Conservation (phyloP, 2,329 filamentous ascomycete species). For the Pseudogymnoascus sp. region DNA sequence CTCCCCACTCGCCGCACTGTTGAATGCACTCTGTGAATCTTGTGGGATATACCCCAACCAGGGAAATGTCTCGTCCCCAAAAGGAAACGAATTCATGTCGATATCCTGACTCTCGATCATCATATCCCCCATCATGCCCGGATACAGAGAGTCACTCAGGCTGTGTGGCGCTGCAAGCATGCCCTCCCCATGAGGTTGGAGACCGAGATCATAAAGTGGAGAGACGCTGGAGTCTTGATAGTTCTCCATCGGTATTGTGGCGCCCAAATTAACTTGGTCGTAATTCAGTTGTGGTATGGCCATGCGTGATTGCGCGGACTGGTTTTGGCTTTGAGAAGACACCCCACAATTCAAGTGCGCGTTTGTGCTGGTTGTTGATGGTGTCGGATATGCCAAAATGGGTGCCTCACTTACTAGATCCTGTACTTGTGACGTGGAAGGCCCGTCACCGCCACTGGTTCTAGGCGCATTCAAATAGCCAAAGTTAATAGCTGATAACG, state of each 20-base stretch:
- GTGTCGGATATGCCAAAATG: neutral
- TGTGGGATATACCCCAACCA: conserved; percentile 68
- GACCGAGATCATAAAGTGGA: neutral
- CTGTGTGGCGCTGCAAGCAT: neutral
- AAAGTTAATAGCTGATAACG: neutral
- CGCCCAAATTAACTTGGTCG: neutral
- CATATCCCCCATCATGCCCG: conserved; percentile 36
- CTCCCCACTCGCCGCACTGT: conserved; percentile 18
- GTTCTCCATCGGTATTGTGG: neutral
- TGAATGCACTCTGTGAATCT: conserved; percentile 52
- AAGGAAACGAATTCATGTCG: conserved; percentile 54
- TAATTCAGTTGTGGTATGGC: neutral
- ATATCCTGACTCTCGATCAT: conserved; percentile 71
- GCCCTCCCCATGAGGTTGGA: neutral
- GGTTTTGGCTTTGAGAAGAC: neutral
- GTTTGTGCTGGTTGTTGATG: neutral
- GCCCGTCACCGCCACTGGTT: neutral
- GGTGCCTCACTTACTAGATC: neutral
- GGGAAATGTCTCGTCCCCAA: conserved; percentile 58
- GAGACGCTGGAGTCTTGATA: conserved; percentile 3
- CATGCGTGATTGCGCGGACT: neutral
- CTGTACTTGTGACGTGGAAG: neutral
- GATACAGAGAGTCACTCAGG: neutral
- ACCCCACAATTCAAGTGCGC: neutral
- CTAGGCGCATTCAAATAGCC: neutral